Base-by-base conservation (phyloP, 2,329 filamentous ascomycete species). In the Pestalotiopsis sp. region DNA sequence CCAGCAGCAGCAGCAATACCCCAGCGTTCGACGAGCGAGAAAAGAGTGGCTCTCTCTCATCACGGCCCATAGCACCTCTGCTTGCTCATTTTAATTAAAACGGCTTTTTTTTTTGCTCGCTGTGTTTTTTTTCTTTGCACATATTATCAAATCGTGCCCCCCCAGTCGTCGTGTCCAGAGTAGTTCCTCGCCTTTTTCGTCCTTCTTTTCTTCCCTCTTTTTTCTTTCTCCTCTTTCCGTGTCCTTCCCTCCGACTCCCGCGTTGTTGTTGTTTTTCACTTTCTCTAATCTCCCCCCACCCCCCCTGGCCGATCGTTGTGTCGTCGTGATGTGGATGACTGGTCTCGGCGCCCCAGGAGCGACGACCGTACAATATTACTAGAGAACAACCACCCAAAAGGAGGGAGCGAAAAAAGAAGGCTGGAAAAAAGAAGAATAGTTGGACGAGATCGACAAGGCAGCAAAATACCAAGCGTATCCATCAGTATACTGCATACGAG, bases 81-180 rank as follows among this genome's bases (percentile, higher is more conserved):
- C 31, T 36, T 52, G 57, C 66, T 67, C 66, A 67, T 67, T 67
- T 67, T 67, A 67, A 67, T 67, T 67, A 67, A 59, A 60, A 38
- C 38, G 38, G 57, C 52, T 20, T 49, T 25, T 20, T 49, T 25
- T 52, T 36, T 36, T 36, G 31, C 31, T 36, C 31, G 31, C 49
- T 52, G 6, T 52, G 14, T n/a, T 52, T 52, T 52, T n/a, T 20
- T 56, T 52, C 20, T 52, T n/a, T 20, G 36, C 11, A 57, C 66
- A 67, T 67, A 67, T 67, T 67, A 67, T 56, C 66, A 62, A 67
- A 59, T 61, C 65, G 45, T 36, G 59, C 25, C 59, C 23, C 62
- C 56, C 23, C 31, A 27, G 56, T 59, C 31, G 38, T 25, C 45
- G 45, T 52, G 45, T 52, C 7, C 17, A n/a, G 17, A n/a, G 45